Evolutionary conservation across 352 stramenopile genomes (phyloP).

Genomic region (Phytophthora podocarpi): DNA sequence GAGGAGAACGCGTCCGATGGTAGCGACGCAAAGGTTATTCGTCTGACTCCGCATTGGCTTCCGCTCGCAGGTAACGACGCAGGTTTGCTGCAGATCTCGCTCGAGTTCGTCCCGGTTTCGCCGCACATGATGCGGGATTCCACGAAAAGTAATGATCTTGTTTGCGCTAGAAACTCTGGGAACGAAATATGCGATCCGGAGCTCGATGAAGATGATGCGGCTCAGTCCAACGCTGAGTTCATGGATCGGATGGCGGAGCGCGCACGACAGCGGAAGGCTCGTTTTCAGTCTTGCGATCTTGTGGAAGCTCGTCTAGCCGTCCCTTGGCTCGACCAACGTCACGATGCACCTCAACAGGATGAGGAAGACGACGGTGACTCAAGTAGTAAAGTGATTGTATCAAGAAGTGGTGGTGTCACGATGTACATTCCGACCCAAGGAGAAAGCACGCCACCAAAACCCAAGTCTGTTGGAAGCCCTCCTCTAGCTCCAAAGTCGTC

Average conservation of each 20-base stretch:
- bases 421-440: slow-evolving; percentile 53
- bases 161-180: slow-evolving; percentile 9
- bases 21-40: slow-evolving; percentile 12
- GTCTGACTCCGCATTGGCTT: slow-evolving; percentile 45
- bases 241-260: slow-evolving; percentile 15
- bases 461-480: background rate
- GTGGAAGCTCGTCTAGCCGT: slow-evolving; percentile 9
- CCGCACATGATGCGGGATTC: slow-evolving; percentile 2
- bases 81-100: slow-evolving; percentile 53
- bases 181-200: background rate
- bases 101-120: slow-evolving; percentile 51
- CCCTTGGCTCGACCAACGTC: slow-evolving; percentile 34
- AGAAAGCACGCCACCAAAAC: slow-evolving; percentile 23
- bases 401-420: slow-evolving; percentile 47
- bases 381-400: slow-evolving; percentile 38
- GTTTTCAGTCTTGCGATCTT: slow-evolving; percentile 34
- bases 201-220: slow-evolving; percentile 8
- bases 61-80: slow-evolving; percentile 43
- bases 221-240: slow-evolving; percentile 10
- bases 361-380: slow-evolving; percentile 2
- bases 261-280: slow-evolving; percentile 20
- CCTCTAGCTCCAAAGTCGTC: slow-evolving; percentile 11
- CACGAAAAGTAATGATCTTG: background rate
- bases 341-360: slow-evolving; percentile 10
- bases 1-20: slow-evolving; percentile 23